Base-by-base conservation (phyloP, 2,329 filamentous ascomycete species). In the Penicillium olsonii region DNA sequence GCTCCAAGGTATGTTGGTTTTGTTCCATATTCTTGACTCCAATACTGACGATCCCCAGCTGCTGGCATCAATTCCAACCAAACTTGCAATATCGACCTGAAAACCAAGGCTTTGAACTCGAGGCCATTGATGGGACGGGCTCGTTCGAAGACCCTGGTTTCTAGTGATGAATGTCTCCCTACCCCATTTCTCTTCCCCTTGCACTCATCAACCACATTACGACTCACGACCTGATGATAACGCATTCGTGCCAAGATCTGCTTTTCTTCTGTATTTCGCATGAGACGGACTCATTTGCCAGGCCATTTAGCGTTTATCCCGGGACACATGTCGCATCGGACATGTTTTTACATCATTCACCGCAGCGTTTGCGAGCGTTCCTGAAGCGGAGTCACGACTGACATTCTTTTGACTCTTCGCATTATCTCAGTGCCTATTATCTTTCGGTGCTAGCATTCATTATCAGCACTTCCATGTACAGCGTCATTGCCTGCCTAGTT, bases 51-150 rank as follows among this genome's bases (percentile, higher is more conserved):
- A 1, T 17, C 11, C 33, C 15, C 45, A 75, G 72, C 50, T 76
- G 73, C 59, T 77, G 75, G 75, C 70, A 76, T 61, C 73, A 75
- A 59, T 74, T 76, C 55, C 69, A 71, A 52, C 63, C 14, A 60
- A 62, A 11, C 29, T 31, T 29, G 57, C 63, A 33, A 54, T 62
- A 67, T 39, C 65, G 64, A 37, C 63, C 67, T 35, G 68, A 68
- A 33, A 56, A 60, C 24, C 60, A 64, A n/a, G 43, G 48, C 12
- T 47, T 49, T 9, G 66, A 66, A 37, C 45, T 57, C 22, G 60
- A 67, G 41, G 53, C 43, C 20, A 39, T 54, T 22, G 62, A 64
- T 44, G 55, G 56, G 40, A 42, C 45, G 34, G 40, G 41, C 15
- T 18, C 38, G 37, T 14, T 48, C 12, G 55, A 59, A 41, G 41